Conservation (phyloP, 306 rosid genomes). For the Senna tora region DNA sequence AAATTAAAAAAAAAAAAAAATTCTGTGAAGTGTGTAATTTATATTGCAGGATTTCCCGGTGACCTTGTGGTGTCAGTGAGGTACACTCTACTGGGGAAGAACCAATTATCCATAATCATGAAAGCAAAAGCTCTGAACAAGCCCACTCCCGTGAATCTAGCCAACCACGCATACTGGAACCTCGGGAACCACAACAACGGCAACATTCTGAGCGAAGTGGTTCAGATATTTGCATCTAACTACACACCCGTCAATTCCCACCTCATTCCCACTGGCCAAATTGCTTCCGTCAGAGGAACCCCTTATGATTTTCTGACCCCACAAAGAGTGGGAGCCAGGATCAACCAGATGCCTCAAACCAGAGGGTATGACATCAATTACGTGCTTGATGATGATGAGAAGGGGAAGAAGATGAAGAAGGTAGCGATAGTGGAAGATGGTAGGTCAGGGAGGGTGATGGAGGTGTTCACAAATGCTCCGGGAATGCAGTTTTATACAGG, state of each 20-base stretch:
- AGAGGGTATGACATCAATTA: constrained; percentile 68
- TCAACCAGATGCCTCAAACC: constrained; percentile 39
- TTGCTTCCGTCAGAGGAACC: constrained; percentile 52
- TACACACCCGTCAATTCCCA: constrained; percentile 47
- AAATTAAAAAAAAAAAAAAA: too few relatives aligned
- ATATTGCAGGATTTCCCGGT: constrained; percentile 66
- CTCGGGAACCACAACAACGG: constrained; percentile 69
- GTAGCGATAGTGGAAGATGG: constrained; percentile 62
- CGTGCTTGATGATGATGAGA: constrained; percentile 43
- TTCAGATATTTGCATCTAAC: constrained; percentile 60
- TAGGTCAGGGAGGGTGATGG: constrained; percentile 69
- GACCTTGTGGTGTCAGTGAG: constrained; percentile 49
- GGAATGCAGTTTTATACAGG: constrained; percentile 85
- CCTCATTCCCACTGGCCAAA: constrained; percentile 62
- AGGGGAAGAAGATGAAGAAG: constrained; percentile 35
- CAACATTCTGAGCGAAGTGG: constrained; percentile 42
- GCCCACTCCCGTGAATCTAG: constrained; percentile 67
- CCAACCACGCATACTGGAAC: constrained; percentile 72
- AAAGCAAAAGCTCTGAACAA: constrained; percentile 61
- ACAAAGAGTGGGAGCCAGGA: constrained; percentile 43
- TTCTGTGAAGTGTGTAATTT: too few relatives aligned
- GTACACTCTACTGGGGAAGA: constrained; percentile 45
- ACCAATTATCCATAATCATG: constrained; percentile 49
- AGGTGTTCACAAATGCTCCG: constrained; percentile 67
- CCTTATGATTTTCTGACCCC: constrained; percentile 65